A percentile compares a stretch with the other conserved stretches of the same genome.
Conservation (phyloP, 345 rosid genomes). For the Rhodamnia rubescens region DNA sequence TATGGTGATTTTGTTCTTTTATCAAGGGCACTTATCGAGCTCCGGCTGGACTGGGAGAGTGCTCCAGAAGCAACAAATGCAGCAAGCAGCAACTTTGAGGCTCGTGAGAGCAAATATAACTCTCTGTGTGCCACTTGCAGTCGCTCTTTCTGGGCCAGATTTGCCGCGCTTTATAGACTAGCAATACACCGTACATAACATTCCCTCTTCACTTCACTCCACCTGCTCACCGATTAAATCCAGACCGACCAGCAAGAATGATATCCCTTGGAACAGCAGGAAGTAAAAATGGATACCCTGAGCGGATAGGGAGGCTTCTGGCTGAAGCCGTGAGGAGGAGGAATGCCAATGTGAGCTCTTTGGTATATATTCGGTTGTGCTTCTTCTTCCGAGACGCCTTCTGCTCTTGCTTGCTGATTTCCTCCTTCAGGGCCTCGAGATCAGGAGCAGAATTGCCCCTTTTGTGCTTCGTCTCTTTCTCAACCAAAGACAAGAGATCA, state of each 20-base stretch:
- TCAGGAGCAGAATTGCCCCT: conserved; percentile 47
- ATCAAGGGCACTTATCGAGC: background rate
- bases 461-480: conserved; percentile 43
- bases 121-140: background rate
- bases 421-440: conserved; percentile 37
- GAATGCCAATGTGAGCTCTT: conserved; percentile 80
- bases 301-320: conserved; percentile 75
- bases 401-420: conserved; percentile 26
- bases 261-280: conserved; percentile 89
- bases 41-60: background rate
- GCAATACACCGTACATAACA: conserved; percentile 1
- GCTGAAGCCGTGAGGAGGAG: conserved; percentile 80
- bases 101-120: background rate
- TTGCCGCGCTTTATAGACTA: background rate
- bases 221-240: conserved; percentile 96
- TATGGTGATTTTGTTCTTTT: conserved; percentile 6
- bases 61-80: background rate
- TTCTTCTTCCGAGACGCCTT: conserved; percentile 44
- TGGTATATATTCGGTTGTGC: conserved; percentile 75
- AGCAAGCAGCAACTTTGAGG: background rate
- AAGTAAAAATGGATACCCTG: conserved; percentile 98
- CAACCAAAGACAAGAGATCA: conserved; percentile 52
- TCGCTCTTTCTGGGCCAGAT: background rate
- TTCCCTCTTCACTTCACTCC: conserved; percentile 20
- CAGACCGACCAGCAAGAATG: conserved; percentile 88